Percentiles rank a stretch among this genome's conserved stretches.
These are phyloP conservation scores for Fonsecaea multimorphosa DNA, from an alignment of 2,329 filamentous ascomycete genomes.

Conservation along the genomic window DNA sequence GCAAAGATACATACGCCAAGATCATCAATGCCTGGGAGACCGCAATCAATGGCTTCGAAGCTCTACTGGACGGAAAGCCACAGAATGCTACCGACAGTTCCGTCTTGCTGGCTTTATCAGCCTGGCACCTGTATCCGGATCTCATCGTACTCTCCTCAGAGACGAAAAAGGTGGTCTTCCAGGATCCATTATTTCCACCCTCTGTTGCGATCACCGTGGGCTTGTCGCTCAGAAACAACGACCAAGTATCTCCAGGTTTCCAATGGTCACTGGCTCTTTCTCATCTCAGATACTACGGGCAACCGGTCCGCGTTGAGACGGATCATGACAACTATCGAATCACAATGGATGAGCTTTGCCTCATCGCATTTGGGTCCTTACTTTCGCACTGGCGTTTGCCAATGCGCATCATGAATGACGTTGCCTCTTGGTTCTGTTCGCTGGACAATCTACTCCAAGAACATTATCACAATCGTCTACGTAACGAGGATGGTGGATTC, in stretches of 20 bases:
- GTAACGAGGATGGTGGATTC: too few relatives aligned
- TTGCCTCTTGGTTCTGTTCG: not conserved
- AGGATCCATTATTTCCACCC: constrained; percentile 25
- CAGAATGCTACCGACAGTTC: constrained; percentile 39
- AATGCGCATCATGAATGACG: not conserved
- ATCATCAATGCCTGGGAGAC: constrained; percentile 43
- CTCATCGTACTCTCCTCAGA: not conserved
- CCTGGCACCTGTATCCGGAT: constrained; percentile 42
- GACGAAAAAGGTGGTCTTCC: not conserved
- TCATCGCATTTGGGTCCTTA: constrained; percentile 20
- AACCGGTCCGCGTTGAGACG: constrained; percentile 31
- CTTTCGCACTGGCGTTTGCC: constrained; percentile 11
- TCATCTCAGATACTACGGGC: constrained; percentile 41
- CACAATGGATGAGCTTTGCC: constrained; percentile 28
- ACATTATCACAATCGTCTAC: not conserved
- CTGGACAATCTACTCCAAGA: not conserved
- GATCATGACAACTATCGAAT: constrained; percentile 20
- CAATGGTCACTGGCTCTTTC: constrained; percentile 42
- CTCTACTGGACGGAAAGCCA: constrained; percentile 41
- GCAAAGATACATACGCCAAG: constrained; percentile 39
- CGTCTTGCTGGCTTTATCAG: constrained; percentile 42
- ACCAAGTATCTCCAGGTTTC: constrained; percentile 39
- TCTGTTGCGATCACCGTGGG: not conserved
- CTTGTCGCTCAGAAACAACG: not conserved
- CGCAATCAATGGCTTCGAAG: constrained; percentile 41